phyloP scores from a whole-genome alignment of 805 yeast genomes.

The Blastobotrys parvus region DNA sequence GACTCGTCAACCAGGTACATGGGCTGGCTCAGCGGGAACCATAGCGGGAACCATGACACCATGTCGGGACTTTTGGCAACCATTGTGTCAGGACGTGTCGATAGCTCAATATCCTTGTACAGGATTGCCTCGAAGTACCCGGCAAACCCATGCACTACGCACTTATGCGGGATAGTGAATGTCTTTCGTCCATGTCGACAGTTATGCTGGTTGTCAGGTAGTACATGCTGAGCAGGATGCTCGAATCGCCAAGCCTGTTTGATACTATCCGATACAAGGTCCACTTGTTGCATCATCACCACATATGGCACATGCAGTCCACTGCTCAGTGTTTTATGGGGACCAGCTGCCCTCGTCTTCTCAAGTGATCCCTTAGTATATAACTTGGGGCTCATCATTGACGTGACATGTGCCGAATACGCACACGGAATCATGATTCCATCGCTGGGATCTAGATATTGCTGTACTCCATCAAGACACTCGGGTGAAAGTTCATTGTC shows the following conservation, averaged over 20 bases:
- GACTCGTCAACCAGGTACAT: constrained; percentile 44
- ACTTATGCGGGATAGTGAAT: constrained; percentile 40
- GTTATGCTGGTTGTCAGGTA: constrained; percentile 16
- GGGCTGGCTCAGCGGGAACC: constrained; percentile 53
- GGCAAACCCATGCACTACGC: constrained; percentile 60
- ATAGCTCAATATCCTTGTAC: constrained; percentile 49
- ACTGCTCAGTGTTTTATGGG: constrained; percentile 3
- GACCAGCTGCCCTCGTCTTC: constrained; percentile 5
- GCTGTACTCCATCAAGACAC: constrained; percentile 43
- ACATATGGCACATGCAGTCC: constrained; percentile 36
- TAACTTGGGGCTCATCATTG: constrained; percentile 53
- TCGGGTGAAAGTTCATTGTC: constrained; percentile 90
- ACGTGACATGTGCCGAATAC: constrained; percentile 55
- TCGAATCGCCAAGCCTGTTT: constrained; percentile 53
- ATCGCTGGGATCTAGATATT: constrained; percentile 29
- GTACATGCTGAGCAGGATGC: constrained; percentile 37
- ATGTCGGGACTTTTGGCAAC: constrained; percentile 34
- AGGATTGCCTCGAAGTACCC: constrained; percentile 70
- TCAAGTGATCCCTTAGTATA: constrained; percentile 23
- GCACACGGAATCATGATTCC: constrained; percentile 58
- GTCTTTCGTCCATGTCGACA: constrained; percentile 26
- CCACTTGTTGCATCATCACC: constrained; percentile 33
- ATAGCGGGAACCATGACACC: constrained; percentile 61
- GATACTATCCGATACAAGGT: constrained; percentile 35
- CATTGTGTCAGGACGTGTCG: constrained; percentile 39